phyloP scores from a whole-genome alignment of 345 rosid genomes.

The Rhodamnia rubescens region DNA sequence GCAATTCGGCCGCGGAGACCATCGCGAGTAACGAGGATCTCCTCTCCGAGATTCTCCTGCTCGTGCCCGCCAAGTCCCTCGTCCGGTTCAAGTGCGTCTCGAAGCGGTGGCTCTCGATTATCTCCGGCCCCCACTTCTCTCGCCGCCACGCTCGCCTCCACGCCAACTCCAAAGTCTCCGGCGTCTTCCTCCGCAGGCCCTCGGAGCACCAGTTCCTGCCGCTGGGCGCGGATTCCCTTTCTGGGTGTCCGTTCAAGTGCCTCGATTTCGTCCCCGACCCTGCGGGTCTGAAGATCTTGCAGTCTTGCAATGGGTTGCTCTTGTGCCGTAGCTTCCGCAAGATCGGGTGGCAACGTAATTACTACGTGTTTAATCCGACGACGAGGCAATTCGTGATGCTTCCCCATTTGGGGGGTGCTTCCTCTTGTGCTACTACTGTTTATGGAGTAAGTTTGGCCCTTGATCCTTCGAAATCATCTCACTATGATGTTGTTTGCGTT shows the following conservation, averaged over 20 bases:
- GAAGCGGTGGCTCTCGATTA: conserved; percentile 9
- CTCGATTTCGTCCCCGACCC: conserved; percentile 12
- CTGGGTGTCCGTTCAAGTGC: background rate
- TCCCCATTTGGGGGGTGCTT: conserved; percentile 2
- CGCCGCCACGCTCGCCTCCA: conserved; percentile 11
- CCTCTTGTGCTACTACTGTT: background rate
- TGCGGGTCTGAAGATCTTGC: conserved; percentile 12
- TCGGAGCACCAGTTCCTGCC: conserved; percentile 7
- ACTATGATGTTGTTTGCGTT: conserved; percentile 12
- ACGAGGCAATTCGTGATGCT: conserved; percentile 4
- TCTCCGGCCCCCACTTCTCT: conserved; percentile 6
- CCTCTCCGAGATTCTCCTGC: conserved; percentile 9
- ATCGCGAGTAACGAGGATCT: conserved; percentile 17
- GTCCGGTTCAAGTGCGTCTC: conserved; percentile 14
- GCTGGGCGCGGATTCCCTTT: background rate
- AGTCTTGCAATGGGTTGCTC: conserved; percentile 28
- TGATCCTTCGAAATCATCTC: conserved; percentile 2
- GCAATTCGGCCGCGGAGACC: background rate
- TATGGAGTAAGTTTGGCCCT: conserved; percentile 9
- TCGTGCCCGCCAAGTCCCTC: conserved; percentile 2
- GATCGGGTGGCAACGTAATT: conserved; percentile 3
- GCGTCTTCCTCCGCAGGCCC: background rate
- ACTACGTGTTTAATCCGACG: conserved; percentile 22
- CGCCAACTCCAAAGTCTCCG: background rate
- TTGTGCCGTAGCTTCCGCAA: conserved; percentile 14